A percentile compares a stretch with the other conserved stretches of the same genome.
Evolutionary conservation across 179 eudicot species (phyloP).

Genomic region (Camellia oleifera): DNA sequence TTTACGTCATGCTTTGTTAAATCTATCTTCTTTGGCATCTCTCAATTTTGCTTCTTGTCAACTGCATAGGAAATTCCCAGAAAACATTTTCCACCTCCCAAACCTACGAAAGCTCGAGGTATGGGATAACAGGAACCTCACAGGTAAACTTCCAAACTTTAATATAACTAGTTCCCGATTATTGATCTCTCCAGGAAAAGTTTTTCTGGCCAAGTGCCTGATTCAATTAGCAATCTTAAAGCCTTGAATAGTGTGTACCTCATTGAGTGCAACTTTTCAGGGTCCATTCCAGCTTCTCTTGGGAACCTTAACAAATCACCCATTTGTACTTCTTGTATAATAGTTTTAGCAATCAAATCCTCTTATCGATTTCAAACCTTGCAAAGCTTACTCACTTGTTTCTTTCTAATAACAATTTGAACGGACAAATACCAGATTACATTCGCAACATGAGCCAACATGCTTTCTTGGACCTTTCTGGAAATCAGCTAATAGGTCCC

Average conservation of each 20-base stretch:
- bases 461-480: neutral
- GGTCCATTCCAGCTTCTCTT: slow-evolving; percentile 12
- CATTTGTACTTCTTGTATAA: neutral
- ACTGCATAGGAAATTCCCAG: slow-evolving; percentile 20
- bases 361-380: slow-evolving; percentile 13
- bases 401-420: slow-evolving; percentile 16
- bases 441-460: neutral
- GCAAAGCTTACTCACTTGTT: slow-evolving; percentile 1
- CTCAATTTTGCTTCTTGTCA: neutral
- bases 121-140: slow-evolving; percentile 6
- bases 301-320: slow-evolving; percentile 9
- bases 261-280: slow-evolving; percentile 8
- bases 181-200: slow-evolving; percentile 10
- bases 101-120: slow-evolving; percentile 9
- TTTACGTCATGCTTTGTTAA: slow-evolving; percentile 10
- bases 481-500: slow-evolving; percentile 2
- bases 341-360: slow-evolving; percentile 8
- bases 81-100: slow-evolving; percentile 18
- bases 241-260: slow-evolving; percentile 13
- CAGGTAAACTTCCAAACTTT: slow-evolving; percentile 6
- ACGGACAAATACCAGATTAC: slow-evolving; percentile 5
- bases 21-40: slow-evolving; percentile 7
- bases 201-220: slow-evolving; percentile 22
- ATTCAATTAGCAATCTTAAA: slow-evolving; percentile 18
- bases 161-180: neutral